Evolutionary conservation across 768 basidiomycete genomes (phyloP).

Genomic region (Hygrophorus russula): DNA sequence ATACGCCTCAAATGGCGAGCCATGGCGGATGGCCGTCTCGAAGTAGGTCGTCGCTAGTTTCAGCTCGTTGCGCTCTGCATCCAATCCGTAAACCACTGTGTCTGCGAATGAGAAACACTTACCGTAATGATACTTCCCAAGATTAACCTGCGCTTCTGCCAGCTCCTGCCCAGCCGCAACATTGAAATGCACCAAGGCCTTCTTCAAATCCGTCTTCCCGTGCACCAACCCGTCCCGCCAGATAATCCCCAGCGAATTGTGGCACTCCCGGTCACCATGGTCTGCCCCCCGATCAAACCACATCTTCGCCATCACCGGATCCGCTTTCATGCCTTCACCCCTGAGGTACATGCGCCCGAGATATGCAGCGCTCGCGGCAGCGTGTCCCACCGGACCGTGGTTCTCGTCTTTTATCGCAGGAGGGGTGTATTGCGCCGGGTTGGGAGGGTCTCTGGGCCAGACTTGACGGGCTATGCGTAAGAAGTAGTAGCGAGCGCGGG

Average conservation of each 20-base stretch:
- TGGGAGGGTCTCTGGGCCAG: slow-evolving; percentile 76
- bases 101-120: slow-evolving; percentile 10
- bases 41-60: slow-evolving; percentile 60
- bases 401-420: slow-evolving; percentile 31
- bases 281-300: slow-evolving; percentile 89
- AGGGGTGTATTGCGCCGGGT: slow-evolving; percentile 33
- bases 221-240: slow-evolving; percentile 80
- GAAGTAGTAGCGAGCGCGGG: slow-evolving; percentile 75
- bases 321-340: slow-evolving; percentile 81
- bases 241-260: slow-evolving; percentile 87
- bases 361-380: slow-evolving; percentile 76
- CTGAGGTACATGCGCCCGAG: slow-evolving; percentile 89
- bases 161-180: slow-evolving; percentile 80
- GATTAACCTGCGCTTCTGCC: slow-evolving; percentile 84
- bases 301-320: slow-evolving; percentile 68
- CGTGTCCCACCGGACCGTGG: slow-evolving; percentile 41
- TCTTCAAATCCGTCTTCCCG: slow-evolving; percentile 49
- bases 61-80: slow-evolving; percentile 57
- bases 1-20: slow-evolving; percentile 90
- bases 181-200: slow-evolving; percentile 57
- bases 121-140: slow-evolving; percentile 76
- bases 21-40: slow-evolving; percentile 74
- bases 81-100: slow-evolving; percentile 5
- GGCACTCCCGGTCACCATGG: slow-evolving; percentile 77
- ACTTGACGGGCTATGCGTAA: slow-evolving; percentile 67